Conservation (phyloP, 306 rosid species). For the Lagenaria siceraria region DNA sequence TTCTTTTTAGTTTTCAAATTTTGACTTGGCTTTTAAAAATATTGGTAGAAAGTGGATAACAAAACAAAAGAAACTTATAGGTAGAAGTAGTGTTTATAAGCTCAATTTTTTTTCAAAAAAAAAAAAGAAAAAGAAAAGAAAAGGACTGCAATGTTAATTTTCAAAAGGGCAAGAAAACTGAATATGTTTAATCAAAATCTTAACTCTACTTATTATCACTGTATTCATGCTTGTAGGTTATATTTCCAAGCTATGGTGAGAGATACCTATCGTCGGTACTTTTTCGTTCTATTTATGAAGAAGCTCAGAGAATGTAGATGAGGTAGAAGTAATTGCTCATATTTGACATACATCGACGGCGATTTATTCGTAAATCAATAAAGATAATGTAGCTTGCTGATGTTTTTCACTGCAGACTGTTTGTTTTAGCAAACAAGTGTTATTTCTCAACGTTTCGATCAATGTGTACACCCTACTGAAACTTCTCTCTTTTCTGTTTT, state of each 20-base stretch:
- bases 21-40: too few relatives aligned
- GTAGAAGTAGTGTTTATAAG: too few relatives aligned
- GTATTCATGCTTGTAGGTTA: slow-evolving; percentile 34
- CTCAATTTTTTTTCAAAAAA: too few relatives aligned
- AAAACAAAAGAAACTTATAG: too few relatives aligned
- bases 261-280: slow-evolving; percentile 70
- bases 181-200: not conserved
- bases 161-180: not conserved
- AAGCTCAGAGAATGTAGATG: slow-evolving; percentile 43
- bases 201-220: not conserved
- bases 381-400: slow-evolving; percentile 15
- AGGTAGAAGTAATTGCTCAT: slow-evolving; percentile 1
- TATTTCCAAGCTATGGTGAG: slow-evolving; percentile 93
- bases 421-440: not conserved
- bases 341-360: slow-evolving; percentile 1
- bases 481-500: not conserved
- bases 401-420: not conserved
- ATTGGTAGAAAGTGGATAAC: too few relatives aligned
- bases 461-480: not conserved
- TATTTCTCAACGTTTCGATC: not conserved
- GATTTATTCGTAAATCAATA: slow-evolving; percentile 14
- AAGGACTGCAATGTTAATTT: not conserved
- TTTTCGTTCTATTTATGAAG: slow-evolving; percentile 64
- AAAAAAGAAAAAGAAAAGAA: not conserved
- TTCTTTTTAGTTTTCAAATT: too few relatives aligned